A percentile compares a stretch with the other conserved stretches of the same genome.
These are phyloP conservation scores for Mikania micrantha DNA, from an alignment of 129 eudicot species.

Conservation along the genomic window DNA sequence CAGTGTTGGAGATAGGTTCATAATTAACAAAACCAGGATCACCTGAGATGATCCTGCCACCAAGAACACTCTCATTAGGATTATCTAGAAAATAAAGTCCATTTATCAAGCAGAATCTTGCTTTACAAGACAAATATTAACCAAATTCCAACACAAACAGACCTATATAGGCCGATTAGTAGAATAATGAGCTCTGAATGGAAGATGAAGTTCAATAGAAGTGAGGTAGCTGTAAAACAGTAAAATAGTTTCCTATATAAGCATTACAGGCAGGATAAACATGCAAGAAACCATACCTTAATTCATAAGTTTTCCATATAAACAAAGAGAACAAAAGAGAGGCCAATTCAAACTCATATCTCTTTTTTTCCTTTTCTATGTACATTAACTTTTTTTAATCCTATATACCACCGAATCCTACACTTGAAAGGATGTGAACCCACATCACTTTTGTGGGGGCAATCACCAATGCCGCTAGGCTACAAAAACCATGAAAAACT, in stretches of 20 bases:
- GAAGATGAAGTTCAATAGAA: conserved; percentile 27
- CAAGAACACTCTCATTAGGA: conserved; percentile 16
- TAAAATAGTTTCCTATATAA: not conserved
- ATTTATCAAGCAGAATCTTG: not conserved
- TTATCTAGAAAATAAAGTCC: conserved; percentile 5
- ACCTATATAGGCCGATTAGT: conserved; percentile 44
- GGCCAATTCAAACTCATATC: not conserved
- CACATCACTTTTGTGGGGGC: no score
- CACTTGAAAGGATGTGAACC: no score
- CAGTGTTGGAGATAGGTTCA: conserved; percentile 31
- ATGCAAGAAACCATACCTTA: not conserved
- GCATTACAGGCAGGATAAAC: not conserved
- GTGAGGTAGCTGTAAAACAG: conserved; percentile 40
- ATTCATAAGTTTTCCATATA: not conserved
- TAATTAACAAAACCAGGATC: conserved; percentile 55
- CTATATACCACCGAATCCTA: no score
- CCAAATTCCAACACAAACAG: conserved; percentile 6
- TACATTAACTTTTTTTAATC: no score
- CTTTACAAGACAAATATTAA: not conserved
- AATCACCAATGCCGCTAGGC: no score
- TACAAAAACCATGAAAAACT: no score
- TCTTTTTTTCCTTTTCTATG: no score
- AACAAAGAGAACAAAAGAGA: not conserved
- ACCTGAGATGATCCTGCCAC: conserved; percentile 42
- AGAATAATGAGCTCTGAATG: conserved; percentile 34